These are phyloP conservation scores for Ascodesmis nigricans DNA, from an alignment of 495 filamentous ascomycete species.

Conservation along the genomic window DNA sequence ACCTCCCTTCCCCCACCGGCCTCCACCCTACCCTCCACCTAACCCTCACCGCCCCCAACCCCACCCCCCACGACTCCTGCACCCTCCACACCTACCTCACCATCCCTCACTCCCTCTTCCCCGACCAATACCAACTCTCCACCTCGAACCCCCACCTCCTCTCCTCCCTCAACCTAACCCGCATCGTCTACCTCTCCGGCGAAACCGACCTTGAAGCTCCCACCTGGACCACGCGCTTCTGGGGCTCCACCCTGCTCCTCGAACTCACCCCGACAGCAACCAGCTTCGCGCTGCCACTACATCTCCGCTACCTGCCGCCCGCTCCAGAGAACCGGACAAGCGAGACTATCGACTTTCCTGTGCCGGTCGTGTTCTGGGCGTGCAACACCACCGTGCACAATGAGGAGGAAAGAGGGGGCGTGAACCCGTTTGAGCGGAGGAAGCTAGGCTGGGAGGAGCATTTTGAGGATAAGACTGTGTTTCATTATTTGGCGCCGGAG, in stretches of 20 bases:
- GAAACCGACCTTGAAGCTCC: slow-evolving; percentile 88
- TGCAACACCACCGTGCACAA: too few relatives aligned
- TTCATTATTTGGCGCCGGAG: slow-evolving; percentile 57
- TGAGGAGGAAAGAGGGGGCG: slow-evolving; percentile 42
- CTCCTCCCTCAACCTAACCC: slow-evolving; percentile 47
- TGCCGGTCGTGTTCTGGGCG: slow-evolving; percentile 82
- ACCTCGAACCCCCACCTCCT: slow-evolving; percentile 45
- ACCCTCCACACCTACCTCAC: slow-evolving; percentile 65
- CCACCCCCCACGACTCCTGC: slow-evolving; percentile 28
- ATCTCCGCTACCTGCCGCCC: slow-evolving; percentile 59
- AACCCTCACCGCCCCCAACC: slow-evolving; percentile 22
- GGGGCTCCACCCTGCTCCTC: slow-evolving; percentile 63
- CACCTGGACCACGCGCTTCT: slow-evolving; percentile 49
- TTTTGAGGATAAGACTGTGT: slow-evolving; percentile 60
- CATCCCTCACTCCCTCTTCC: slow-evolving; percentile 63
- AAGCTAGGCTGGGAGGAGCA: slow-evolving; percentile 72
- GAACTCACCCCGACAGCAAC: slow-evolving; percentile 31
- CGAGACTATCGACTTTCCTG: slow-evolving; percentile 37
- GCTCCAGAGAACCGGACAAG: slow-evolving; percentile 27
- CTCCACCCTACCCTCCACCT: slow-evolving; percentile 68
- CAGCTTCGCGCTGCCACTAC: slow-evolving; percentile 47
- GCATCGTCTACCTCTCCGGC: slow-evolving; percentile 44
- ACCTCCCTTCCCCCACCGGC: slow-evolving; percentile 50
- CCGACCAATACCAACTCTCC: slow-evolving; percentile 65
- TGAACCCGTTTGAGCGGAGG: slow-evolving; percentile 70